phyloP scores from a whole-genome alignment of 257 asterid genomes.

The Misopates orontium region DNA sequence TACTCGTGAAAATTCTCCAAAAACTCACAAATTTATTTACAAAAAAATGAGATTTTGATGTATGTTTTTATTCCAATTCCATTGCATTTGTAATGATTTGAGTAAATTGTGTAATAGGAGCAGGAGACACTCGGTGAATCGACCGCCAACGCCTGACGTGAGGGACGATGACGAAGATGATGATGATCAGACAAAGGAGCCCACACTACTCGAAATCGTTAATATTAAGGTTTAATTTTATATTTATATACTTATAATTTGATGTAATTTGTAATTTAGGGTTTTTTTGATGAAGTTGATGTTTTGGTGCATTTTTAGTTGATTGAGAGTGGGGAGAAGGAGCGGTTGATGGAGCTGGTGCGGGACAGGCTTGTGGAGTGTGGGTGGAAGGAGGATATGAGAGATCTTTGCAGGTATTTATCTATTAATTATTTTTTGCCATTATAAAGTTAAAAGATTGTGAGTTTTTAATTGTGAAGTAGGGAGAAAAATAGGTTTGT shows the following conservation, averaged over 20 bases:
- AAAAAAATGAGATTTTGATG: conserved; percentile 1
- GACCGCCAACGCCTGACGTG: conserved; percentile 51
- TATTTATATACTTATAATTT: background rate
- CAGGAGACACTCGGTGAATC: conserved; percentile 48
- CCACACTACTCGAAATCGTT: conserved; percentile 44
- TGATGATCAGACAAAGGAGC: conserved; percentile 27
- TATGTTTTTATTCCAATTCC: background rate
- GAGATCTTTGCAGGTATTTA: conserved; percentile 47
- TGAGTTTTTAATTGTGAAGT: background rate
- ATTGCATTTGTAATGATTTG: conserved; percentile 13
- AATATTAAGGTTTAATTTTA: conserved; percentile 34
- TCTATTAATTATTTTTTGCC: conserved; percentile 1
- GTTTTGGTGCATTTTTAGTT: conserved; percentile 32
- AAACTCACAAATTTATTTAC: too few relatives aligned
- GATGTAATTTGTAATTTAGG: background rate
- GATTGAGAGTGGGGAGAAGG: conserved; percentile 54
- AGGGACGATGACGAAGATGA: conserved; percentile 40
- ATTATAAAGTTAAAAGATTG: background rate
- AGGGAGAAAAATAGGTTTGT: background rate
- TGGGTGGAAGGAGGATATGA: conserved; percentile 60
- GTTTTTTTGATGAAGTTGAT: background rate
- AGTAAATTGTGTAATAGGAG: conserved; percentile 36
- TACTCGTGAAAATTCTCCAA: background rate
- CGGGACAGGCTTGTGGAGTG: conserved; percentile 56
- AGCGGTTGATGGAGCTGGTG: conserved; percentile 51